These are phyloP conservation scores for Fragaria iinumae DNA, from an alignment of 306 rosid species.

Conservation along the genomic window DNA sequence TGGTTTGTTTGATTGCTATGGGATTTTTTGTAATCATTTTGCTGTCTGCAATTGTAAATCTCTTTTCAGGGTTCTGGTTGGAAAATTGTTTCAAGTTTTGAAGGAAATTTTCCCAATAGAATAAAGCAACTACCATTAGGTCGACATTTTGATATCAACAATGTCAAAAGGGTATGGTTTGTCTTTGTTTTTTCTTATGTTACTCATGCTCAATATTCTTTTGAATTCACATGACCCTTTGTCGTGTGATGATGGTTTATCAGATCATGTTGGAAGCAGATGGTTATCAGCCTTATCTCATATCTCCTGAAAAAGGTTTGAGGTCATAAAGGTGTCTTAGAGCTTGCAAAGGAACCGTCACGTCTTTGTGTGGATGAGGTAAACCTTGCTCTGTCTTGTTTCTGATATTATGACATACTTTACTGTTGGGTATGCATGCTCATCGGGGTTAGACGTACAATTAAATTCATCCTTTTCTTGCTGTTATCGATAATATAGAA, in stretches of 20 bases:
- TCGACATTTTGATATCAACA: slow-evolving; percentile 92
- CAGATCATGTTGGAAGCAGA: slow-evolving; percentile 98
- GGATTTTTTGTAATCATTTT: not conserved
- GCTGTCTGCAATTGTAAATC: not conserved
- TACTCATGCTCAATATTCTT: slow-evolving; percentile 2
- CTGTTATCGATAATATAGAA: not conserved
- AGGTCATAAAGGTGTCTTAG: slow-evolving; percentile 94
- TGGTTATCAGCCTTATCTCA: slow-evolving; percentile 99
- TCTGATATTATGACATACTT: not conserved
- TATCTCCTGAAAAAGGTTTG: slow-evolving; percentile 97
- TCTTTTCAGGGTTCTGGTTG: slow-evolving; percentile 92
- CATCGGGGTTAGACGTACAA: not conserved
- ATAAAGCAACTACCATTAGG: slow-evolving; percentile 92
- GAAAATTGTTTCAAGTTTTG: slow-evolving; percentile 97
- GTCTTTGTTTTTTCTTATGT: slow-evolving; percentile 4
- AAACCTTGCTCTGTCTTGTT: slow-evolving; percentile 25
- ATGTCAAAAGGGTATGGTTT: slow-evolving; percentile 85
- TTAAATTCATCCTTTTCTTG: not conserved
- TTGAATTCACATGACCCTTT: not conserved
- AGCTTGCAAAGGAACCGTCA: slow-evolving; percentile 97
- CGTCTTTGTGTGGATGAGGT: slow-evolving; percentile 99
- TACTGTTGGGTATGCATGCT: not conserved
- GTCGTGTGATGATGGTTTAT: slow-evolving; percentile 14
- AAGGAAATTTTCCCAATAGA: slow-evolving; percentile 93
- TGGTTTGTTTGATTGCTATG: not conserved